Percentiles rank a stretch among this genome's conserved stretches.
Conservation (phyloP, 1,284 basidiomycete species). For the Prillingera fragicola region DNA sequence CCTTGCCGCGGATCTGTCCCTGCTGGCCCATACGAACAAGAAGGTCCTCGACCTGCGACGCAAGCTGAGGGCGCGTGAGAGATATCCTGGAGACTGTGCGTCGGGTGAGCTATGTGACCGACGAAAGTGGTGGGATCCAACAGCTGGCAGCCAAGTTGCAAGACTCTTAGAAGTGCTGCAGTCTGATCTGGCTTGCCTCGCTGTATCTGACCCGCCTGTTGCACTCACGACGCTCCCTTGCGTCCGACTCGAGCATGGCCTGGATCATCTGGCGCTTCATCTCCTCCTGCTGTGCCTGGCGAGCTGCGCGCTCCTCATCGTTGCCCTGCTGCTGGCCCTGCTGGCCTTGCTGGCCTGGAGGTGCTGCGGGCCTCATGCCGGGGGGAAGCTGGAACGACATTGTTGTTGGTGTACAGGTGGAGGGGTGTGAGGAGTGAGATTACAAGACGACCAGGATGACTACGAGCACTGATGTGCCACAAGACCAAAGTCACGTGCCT, state of each 20-base stretch:
- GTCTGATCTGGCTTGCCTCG: no score
- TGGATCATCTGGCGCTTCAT: slow-evolving; percentile 69
- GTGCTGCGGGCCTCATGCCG: slow-evolving; percentile 34
- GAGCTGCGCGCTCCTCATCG: slow-evolving; percentile 36
- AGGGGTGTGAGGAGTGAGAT: no score
- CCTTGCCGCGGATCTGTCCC: slow-evolving; percentile 80
- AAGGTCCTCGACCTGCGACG: slow-evolving; percentile 77
- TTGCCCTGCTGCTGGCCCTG: slow-evolving; percentile 15
- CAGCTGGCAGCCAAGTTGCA: no score
- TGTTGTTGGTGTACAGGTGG: no score
- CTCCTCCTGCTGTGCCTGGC: slow-evolving; percentile 52
- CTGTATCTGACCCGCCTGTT: not conserved
- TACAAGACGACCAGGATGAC: no score
- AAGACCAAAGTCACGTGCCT: no score
- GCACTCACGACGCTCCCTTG: slow-evolving; percentile 80
- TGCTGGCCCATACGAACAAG: slow-evolving; percentile 84
- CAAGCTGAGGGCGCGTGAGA: slow-evolving; percentile 83
- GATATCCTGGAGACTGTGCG: slow-evolving; percentile 77
- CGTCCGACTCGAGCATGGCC: slow-evolving; percentile 79
- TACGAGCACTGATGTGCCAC: no score
- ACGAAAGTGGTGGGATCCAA: not conserved
- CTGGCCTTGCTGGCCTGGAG: slow-evolving; percentile 13
- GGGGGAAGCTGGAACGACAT: slow-evolving; percentile 47
- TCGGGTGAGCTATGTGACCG: not conserved
- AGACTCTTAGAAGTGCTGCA: no score